Base-by-base conservation (phyloP, 2,329 filamentous ascomycete genomes). In the Pseudogymnoascus sp. region DNA sequence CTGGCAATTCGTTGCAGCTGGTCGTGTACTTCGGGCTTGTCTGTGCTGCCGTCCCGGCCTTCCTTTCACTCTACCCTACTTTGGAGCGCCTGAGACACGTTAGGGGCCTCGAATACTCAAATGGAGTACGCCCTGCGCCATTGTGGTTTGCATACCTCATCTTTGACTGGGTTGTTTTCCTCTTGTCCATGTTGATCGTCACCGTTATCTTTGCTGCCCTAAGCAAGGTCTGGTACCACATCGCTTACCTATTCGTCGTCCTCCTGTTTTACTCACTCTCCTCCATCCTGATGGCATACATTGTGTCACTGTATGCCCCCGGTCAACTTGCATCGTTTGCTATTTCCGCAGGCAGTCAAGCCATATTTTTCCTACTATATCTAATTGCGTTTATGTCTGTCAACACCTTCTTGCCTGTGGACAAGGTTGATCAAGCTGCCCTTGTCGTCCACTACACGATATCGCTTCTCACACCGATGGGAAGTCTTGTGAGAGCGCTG, bases 61-160 rank as follows among this genome's bases (percentile, higher is more conserved):
- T 96, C 76, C 95, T 96, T 67, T 83, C 89, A 0, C 76, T 96
- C 3, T 96, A 96, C 68, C 89, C 90, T 0, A 95, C 90, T n/a
- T 77, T 88, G 26, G 92, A 96, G 72, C 81, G 90, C 23, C 76
- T 90, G 9, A 78, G 84, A 57, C 88, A 90, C 64, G 89, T 96
- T 21, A 83, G 92, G 58, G 88, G 88, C 13, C 76, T 96, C 28
- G 87, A 96, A 71, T 96, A 95, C 73, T 95, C 89, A 59, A 96
- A 96, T 68, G 92, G 92, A 52, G 90, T 96, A 26, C 80, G 89
- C 10, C 86, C 89, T 0, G 76, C 89, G 7, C 90, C 91, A 0
- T 76, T 96, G 1, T 96, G 92, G 92, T 73, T 89, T 4, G 89
- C 92, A 1, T 95, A 96, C 69, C 77, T 88, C 0, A 68, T 78